A percentile compares a stretch with the other conserved stretches of the same genome.
These are phyloP conservation scores for Apophysomyces variabilis DNA, from an alignment of 371 early-diverging fungal genomes.

Conservation along the genomic window DNA sequence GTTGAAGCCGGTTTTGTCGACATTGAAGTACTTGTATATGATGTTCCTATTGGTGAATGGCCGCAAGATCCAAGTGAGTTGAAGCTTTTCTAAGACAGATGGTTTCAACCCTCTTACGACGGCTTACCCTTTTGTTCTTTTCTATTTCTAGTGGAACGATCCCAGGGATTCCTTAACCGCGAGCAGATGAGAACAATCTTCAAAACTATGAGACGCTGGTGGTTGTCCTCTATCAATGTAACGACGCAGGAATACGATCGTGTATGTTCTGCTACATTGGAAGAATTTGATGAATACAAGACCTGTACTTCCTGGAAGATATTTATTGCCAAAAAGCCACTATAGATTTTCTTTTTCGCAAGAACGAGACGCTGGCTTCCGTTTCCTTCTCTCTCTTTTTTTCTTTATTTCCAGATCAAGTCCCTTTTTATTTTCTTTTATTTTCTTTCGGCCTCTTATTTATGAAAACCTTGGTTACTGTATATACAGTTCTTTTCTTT, in stretches of 20 bases:
- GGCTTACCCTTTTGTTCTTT: neutral
- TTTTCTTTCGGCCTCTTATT: too few relatives aligned
- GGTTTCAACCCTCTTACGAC: neutral
- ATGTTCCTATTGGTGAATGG: conserved; percentile 59
- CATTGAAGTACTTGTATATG: conserved; percentile 22
- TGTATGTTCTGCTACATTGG: conserved; percentile 30
- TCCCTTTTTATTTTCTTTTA: neutral
- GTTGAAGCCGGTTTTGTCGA: conserved; percentile 38
- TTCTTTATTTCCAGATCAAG: neutral
- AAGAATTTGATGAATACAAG: conserved; percentile 38
- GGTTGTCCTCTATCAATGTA: conserved; percentile 40
- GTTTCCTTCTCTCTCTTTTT: neutral
- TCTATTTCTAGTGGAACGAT: conserved; percentile 33
- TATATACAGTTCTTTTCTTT: too few relatives aligned
- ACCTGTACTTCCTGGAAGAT: conserved; percentile 28
- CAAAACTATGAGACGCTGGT: conserved; percentile 51
- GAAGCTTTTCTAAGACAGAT: neutral
- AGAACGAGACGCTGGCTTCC: conserved; percentile 7
- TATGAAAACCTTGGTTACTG: too few relatives aligned
- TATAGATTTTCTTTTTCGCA: neutral
- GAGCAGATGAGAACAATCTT: conserved; percentile 48
- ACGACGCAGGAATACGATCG: conserved; percentile 27
- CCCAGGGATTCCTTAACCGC: conserved; percentile 47
- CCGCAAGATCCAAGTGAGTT: conserved; percentile 39
- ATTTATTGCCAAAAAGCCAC: conserved; percentile 1